phyloP scores from a whole-genome alignment of 345 rosid species.

The Citrus reticulata region DNA sequence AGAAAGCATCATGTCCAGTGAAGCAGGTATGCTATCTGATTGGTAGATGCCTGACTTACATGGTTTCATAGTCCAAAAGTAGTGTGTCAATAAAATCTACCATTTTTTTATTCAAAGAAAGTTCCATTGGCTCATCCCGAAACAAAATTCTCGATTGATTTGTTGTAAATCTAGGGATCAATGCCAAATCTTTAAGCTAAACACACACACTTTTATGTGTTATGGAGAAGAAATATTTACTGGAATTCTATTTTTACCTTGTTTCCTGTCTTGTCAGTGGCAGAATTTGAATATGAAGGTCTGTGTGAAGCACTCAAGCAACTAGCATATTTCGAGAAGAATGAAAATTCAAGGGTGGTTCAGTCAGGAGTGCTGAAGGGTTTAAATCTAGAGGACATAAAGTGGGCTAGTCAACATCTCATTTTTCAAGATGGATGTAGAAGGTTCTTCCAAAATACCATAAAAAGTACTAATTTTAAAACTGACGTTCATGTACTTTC shows the following conservation, averaged over 20 bases:
- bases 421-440: constrained; percentile 52
- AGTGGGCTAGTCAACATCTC: constrained; percentile 36
- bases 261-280: constrained; percentile 17
- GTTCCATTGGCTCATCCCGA: neutral
- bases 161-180: neutral
- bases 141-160: neutral
- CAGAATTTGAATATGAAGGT: constrained; percentile 30
- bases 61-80: neutral
- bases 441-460: constrained; percentile 34
- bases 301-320: constrained; percentile 42
- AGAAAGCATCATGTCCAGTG: constrained; percentile 33
- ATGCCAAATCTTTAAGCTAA: neutral
- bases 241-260: neutral
- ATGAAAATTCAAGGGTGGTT: constrained; percentile 46
- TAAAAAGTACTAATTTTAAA: constrained; percentile 24
- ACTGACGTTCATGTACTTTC: constrained; percentile 43
- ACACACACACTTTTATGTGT: neutral
- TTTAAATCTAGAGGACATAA: constrained; percentile 45
- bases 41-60: neutral
- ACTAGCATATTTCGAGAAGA: constrained; percentile 42
- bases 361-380: constrained; percentile 52
- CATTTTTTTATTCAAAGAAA: neutral
- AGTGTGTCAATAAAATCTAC: neutral
- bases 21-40: constrained; percentile 24
- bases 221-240: constrained; percentile 1